These are phyloP conservation scores for Yamadazyma jaroonii DNA, from an alignment of 1,139 yeast species.

Conservation along the genomic window DNA sequence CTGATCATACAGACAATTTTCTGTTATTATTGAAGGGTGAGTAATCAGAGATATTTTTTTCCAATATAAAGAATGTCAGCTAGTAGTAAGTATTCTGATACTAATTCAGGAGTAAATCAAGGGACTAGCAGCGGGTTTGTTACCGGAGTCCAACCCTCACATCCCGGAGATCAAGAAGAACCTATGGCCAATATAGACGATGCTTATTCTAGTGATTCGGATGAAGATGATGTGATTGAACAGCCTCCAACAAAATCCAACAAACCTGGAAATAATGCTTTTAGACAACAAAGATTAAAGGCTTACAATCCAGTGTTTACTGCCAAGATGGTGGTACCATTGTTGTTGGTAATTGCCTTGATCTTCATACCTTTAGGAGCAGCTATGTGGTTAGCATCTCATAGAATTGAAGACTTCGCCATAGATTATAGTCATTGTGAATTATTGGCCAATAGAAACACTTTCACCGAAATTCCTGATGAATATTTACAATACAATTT, in stretches of 20 bases:
- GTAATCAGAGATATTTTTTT: no score
- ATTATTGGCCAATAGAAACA: slow-evolving; percentile 48
- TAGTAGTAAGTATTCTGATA: slow-evolving; percentile 8
- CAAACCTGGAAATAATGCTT: slow-evolving; percentile 59
- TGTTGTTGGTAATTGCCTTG: slow-evolving; percentile 72
- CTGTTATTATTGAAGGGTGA: no score
- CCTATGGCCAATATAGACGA: background rate
- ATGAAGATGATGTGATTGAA: slow-evolving; percentile 11
- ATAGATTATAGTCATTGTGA: slow-evolving; percentile 83
- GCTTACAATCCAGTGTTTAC: slow-evolving; percentile 74
- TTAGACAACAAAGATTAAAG: slow-evolving; percentile 56
- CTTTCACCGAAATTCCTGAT: slow-evolving; percentile 60
- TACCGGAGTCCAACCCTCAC: background rate
- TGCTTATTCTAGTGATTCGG: slow-evolving; percentile 9
- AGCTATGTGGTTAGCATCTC: slow-evolving; percentile 80
- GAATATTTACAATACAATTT: slow-evolving; percentile 55
- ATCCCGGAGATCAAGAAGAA: background rate
- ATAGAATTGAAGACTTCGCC: slow-evolving; percentile 69
- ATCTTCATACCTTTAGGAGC: slow-evolving; percentile 91
- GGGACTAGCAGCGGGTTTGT: background rate
- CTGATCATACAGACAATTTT: no score
- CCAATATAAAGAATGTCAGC: slow-evolving; percentile 4
- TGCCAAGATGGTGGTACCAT: slow-evolving; percentile 83
- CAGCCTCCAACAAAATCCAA: slow-evolving; percentile 38
- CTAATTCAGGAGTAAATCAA: slow-evolving; percentile 2